phyloP scores from a whole-genome alignment of 2,329 filamentous ascomycete species.

The Alternaria brassicae region DNA sequence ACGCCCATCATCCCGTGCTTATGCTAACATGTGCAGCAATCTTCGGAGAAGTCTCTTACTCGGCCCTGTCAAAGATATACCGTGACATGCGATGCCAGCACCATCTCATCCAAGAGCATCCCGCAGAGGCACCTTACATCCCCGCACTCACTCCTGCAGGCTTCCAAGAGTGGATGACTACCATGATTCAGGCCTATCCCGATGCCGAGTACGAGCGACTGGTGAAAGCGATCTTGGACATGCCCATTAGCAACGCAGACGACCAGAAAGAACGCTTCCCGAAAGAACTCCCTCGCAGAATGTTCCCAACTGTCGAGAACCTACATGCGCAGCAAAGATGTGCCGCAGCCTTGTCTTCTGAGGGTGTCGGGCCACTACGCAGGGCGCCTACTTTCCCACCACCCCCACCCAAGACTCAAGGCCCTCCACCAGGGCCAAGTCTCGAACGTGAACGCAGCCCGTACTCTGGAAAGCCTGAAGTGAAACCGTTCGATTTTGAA shows the following conservation, averaged over 20 bases:
- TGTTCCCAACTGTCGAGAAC: constrained; percentile 70
- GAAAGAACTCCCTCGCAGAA: constrained; percentile 75
- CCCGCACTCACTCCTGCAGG: constrained; percentile 57
- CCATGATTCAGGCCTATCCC: constrained; percentile 77
- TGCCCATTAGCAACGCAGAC: constrained; percentile 72
- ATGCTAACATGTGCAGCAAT: constrained; percentile 40
- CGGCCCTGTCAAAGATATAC: constrained; percentile 55
- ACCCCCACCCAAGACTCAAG: constrained; percentile 40
- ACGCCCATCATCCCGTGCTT: background rate
- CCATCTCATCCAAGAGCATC: constrained; percentile 56
- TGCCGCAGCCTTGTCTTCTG: constrained; percentile 64
- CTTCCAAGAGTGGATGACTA: constrained; percentile 69
- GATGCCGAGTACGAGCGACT: constrained; percentile 76
- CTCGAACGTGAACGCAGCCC: constrained; percentile 48
- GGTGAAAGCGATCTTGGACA: constrained; percentile 69
- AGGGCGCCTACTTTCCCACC: constrained; percentile 47
- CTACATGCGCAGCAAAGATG: constrained; percentile 65
- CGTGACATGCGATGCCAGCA: constrained; percentile 57
- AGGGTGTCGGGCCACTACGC: constrained; percentile 49
- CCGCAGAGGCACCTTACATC: constrained; percentile 52
- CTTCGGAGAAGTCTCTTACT: constrained; percentile 53
- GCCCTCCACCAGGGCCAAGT: constrained; percentile 21
- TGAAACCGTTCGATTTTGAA: constrained; percentile 41
- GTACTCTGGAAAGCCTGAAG: constrained; percentile 39
- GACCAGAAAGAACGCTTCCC: constrained; percentile 76